Percentiles rank a stretch among this genome's conserved stretches.
Evolutionary conservation across 2,329 filamentous ascomycete genomes (phyloP).

Genomic region (Ophiognomonia clavigignenti-juglandacearum): DNA sequence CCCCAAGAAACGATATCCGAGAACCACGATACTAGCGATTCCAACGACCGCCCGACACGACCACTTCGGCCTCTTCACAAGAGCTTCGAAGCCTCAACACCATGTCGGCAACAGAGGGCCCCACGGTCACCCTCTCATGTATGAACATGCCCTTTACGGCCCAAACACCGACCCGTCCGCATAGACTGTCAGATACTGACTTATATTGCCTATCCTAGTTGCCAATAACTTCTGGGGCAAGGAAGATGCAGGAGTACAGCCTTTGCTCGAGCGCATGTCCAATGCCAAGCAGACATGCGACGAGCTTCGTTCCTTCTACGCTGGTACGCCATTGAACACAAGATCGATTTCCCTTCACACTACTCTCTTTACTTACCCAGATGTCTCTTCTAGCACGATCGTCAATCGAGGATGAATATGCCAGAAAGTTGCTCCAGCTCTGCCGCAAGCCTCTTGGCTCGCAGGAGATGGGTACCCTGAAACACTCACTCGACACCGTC

Average conservation of each 20-base stretch:
- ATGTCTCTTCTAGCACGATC: conserved; percentile 64
- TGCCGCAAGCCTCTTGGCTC: conserved; percentile 87
- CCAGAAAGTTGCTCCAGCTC: conserved; percentile 80
- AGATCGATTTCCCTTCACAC: not conserved
- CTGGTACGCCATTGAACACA: conserved; percentile 42
- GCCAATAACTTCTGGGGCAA: conserved; percentile 99
- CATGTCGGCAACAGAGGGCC: conserved; percentile 17
- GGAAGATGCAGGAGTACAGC: conserved; percentile 91
- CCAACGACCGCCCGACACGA: not conserved
- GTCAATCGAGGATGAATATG: conserved; percentile 94
- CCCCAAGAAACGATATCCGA: too few species aligned
- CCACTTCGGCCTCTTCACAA: not conserved
- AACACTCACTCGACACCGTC: conserved; percentile 78
- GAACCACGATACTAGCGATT: not conserved
- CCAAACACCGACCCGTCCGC: not conserved
- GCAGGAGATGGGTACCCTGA: conserved; percentile 78
- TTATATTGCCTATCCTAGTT: conserved; percentile 47
- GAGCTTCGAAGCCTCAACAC: conserved; percentile 2
- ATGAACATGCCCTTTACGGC: conserved; percentile 6
- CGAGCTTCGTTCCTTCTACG: conserved; percentile 89
- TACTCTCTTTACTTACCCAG: not conserved
- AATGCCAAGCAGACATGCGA: conserved; percentile 92
- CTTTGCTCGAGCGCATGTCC: conserved; percentile 90
- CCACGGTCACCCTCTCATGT: conserved; percentile 18
- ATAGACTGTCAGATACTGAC: conserved; percentile 5